Evolutionary conservation across 2,329 filamentous ascomycete species (phyloP).

Genomic region (Blastomyces gilchristii): DNA sequence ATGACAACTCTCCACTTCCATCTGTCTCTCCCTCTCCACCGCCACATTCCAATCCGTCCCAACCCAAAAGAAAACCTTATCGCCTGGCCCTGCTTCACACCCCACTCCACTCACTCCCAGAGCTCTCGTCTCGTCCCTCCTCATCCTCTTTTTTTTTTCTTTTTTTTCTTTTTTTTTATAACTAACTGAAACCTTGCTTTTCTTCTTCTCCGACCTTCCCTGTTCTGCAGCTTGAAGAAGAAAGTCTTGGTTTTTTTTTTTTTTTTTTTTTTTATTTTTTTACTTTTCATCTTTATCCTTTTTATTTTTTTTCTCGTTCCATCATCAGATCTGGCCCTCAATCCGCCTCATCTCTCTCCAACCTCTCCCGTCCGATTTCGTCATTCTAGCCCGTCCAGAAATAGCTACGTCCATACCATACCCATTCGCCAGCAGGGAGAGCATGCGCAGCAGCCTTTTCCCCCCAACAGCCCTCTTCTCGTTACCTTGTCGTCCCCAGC

Average conservation of each 20-base stretch:
- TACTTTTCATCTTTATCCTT: too few relatives aligned
- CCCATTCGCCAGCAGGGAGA: not conserved
- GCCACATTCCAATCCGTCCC: not conserved
- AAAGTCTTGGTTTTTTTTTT: too few relatives aligned
- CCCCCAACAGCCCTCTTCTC: slow-evolving; percentile 8
- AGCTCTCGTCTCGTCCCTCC: too few relatives aligned
- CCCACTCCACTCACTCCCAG: not conserved
- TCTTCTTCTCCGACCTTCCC: slow-evolving; percentile 11
- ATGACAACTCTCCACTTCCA: not conserved
- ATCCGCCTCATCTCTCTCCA: too few relatives aligned
- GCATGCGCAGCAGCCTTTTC: slow-evolving; percentile 4
- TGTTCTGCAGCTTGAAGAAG: slow-evolving; percentile 1
- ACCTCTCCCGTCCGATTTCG: too few relatives aligned
- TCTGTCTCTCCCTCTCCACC: not conserved
- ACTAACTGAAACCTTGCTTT: slow-evolving; percentile 3
- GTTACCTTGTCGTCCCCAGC: not conserved
- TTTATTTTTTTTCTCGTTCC: too few relatives aligned
- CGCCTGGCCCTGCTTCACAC: too few relatives aligned
- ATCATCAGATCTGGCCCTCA: not conserved
- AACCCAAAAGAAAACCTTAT: not conserved
- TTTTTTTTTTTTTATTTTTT: too few relatives aligned
- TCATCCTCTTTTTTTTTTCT: slow-evolving; percentile 3
- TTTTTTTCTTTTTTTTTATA: too few relatives aligned
- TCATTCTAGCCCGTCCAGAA: not conserved
- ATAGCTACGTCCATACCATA: not conserved